These are phyloP conservation scores for Borovskyia barvae DNA, from an alignment of 208 protist genomes.

Conservation along the genomic window DNA sequence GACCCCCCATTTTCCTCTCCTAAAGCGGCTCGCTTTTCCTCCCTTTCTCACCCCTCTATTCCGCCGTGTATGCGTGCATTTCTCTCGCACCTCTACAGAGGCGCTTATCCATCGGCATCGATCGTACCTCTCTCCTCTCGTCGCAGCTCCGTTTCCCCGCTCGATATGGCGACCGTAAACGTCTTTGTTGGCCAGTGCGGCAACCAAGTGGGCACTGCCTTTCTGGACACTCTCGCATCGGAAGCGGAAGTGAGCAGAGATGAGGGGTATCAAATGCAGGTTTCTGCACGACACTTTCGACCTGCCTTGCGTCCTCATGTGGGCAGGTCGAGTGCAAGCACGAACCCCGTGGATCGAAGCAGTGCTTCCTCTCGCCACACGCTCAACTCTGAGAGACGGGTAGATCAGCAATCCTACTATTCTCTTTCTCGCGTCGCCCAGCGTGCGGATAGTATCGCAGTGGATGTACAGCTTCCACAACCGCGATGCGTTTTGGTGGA, in stretches of 20 bases:
- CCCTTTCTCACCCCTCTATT: too few relatives aligned
- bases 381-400: neutral
- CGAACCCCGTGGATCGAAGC: too few relatives aligned
- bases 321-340: too few relatives aligned
- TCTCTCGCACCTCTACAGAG: too few relatives aligned
- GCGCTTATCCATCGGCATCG: neutral
- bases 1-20: too few relatives aligned
- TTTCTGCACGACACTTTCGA: constrained; percentile 66
- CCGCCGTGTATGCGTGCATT: too few relatives aligned
- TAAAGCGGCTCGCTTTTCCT: too few relatives aligned
- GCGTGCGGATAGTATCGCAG: neutral
- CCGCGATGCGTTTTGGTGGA: constrained; percentile 87
- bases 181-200: constrained; percentile 90
- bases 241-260: constrained; percentile 49
- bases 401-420: constrained; percentile 15
- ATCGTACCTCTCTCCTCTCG: neutral
- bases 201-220: constrained; percentile 85
- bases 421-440: constrained; percentile 18
- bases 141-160: neutral
- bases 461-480: constrained; percentile 25
- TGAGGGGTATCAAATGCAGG: constrained; percentile 51
- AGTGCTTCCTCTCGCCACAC: neutral
- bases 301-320: constrained; percentile 18
- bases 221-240: constrained; percentile 58
- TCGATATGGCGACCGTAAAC: constrained; percentile 56